Percentiles rank a stretch among this genome's conserved stretches.
Conservation (phyloP, 192 early-diverging fungal genomes). For the Funneliformis mosseae region DNA sequence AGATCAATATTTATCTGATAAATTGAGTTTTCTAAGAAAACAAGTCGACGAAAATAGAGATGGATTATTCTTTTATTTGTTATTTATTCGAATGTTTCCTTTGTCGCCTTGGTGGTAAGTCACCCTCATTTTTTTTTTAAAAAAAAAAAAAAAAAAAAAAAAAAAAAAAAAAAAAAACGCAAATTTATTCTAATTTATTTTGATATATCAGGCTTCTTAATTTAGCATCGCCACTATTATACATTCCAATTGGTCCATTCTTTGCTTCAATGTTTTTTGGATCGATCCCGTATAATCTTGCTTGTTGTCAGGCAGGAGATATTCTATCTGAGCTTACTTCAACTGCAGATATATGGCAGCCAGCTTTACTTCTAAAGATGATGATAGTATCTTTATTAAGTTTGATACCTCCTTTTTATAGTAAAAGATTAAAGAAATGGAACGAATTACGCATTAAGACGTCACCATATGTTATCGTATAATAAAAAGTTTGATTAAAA, state of each 20-base stretch:
- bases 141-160: not conserved
- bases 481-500: not conserved
- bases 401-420: slow-evolving; percentile 42
- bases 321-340: slow-evolving; percentile 49
- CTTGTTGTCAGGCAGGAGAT: slow-evolving; percentile 54
- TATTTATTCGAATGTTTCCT: slow-evolving; percentile 57
- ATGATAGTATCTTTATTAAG: slow-evolving; percentile 40
- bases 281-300: slow-evolving; percentile 57
- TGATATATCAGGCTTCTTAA: slow-evolving; percentile 48
- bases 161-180: too few species aligned
- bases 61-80: slow-evolving; percentile 52
- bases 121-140: not conserved
- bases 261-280: slow-evolving; percentile 57
- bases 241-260: slow-evolving; percentile 50
- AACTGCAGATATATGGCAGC: slow-evolving; percentile 42
- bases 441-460: not conserved
- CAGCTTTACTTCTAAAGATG: slow-evolving; percentile 40
- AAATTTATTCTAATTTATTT: not conserved
- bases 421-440: slow-evolving; percentile 30
- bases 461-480: not conserved
- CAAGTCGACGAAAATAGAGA: slow-evolving; percentile 41
- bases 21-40: slow-evolving; percentile 39
- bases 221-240: slow-evolving; percentile 50
- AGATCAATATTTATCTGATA: slow-evolving; percentile 41
- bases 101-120: slow-evolving; percentile 58